Percentiles rank a stretch among this genome's conserved stretches.
phyloP scores from a whole-genome alignment of 2,329 filamentous ascomycete genomes.

The Ophiostoma perfectum region DNA sequence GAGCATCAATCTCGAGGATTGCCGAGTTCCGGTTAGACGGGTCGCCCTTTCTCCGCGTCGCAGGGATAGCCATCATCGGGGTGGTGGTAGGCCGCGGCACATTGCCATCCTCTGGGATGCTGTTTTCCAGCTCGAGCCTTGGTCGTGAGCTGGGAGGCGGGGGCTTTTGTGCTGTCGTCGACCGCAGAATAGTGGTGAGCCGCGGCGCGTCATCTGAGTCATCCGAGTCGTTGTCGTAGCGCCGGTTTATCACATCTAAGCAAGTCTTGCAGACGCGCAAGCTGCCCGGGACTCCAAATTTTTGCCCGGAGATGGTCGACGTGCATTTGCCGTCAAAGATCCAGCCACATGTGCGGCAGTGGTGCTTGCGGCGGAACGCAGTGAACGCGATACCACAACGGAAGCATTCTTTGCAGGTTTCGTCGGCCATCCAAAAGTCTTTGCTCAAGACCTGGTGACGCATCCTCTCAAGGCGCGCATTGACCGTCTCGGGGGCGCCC shows the following conservation, averaged over 20 bases:
- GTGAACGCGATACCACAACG: constrained; percentile 85
- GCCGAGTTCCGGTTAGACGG: constrained; percentile 75
- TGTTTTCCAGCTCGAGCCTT: constrained; percentile 40
- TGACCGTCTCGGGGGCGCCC: constrained; percentile 55
- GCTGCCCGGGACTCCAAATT: constrained; percentile 79
- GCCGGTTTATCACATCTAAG: constrained; percentile 81
- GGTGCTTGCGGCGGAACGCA: constrained; percentile 91
- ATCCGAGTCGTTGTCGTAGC: constrained; percentile 89
- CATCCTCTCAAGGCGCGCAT: constrained; percentile 62
- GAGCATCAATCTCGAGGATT: constrained; percentile 81
- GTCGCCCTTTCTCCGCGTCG: constrained; percentile 61
- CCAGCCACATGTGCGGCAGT: constrained; percentile 93
- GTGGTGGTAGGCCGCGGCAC: constrained; percentile 54
- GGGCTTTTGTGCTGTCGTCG: constrained; percentile 33
- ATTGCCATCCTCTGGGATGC: constrained; percentile 39
- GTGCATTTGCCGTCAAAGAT: constrained; percentile 98
- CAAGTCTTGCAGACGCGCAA: constrained; percentile 91
- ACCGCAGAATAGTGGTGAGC: constrained; percentile 58
- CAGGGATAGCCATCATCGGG: constrained; percentile 66
- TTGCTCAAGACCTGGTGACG: constrained; percentile 83
- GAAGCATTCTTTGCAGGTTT: constrained; percentile 96
- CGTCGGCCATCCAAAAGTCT: constrained; percentile 99
- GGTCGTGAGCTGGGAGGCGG: constrained; percentile 28
- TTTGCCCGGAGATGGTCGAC: constrained; percentile 76
- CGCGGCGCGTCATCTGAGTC: constrained; percentile 69